These are phyloP conservation scores for Candida peoriensis DNA, from an alignment of 805 yeast species.

Conservation along the genomic window DNA sequence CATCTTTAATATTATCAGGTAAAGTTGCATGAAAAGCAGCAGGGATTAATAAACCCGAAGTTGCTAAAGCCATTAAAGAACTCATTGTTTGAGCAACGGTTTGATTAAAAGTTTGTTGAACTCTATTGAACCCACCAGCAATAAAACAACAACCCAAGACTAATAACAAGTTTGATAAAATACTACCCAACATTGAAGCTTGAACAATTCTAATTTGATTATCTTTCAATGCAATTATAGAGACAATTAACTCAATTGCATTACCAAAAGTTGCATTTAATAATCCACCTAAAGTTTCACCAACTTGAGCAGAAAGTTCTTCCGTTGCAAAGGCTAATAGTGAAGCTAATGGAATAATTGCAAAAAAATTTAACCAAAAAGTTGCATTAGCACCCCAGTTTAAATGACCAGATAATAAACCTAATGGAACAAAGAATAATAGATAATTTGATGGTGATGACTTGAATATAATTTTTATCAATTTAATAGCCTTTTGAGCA, in stretches of 20 bases:
- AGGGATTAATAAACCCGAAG: slow-evolving; percentile 85
- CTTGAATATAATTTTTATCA: slow-evolving; percentile 28
- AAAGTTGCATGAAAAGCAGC: slow-evolving; percentile 91
- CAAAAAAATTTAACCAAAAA: slow-evolving; percentile 76
- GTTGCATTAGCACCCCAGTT: slow-evolving; percentile 49
- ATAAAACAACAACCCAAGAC: slow-evolving; percentile 95
- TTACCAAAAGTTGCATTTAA: slow-evolving; percentile 97
- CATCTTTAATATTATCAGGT: slow-evolving; percentile 33
- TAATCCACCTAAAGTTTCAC: slow-evolving; percentile 90
- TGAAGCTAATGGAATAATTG: slow-evolving; percentile 90
- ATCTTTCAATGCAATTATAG: slow-evolving; percentile 79
- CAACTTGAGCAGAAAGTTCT: slow-evolving; percentile 80
- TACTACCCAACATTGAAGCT: slow-evolving; percentile 95
- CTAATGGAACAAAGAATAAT: slow-evolving; percentile 83
- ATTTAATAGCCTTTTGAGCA: slow-evolving; percentile 17
- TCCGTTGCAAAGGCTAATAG: slow-evolving; percentile 91
- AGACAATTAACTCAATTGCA: slow-evolving; percentile 94
- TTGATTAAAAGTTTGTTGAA: slow-evolving; percentile 86
- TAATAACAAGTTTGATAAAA: slow-evolving; percentile 78
- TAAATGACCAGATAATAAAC: slow-evolving; percentile 64
- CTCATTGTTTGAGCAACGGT: slow-evolving; percentile 99
- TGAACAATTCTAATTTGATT: slow-evolving; percentile 93
- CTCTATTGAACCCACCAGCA: slow-evolving; percentile 84
- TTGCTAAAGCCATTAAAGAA: slow-evolving; percentile 85
- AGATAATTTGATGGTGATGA: slow-evolving; percentile 75